Percentiles rank a stretch among this genome's conserved stretches.
These are phyloP conservation scores for Pleomassaria siparia DNA, from an alignment of 2,329 filamentous ascomycete species.

Conservation along the genomic window DNA sequence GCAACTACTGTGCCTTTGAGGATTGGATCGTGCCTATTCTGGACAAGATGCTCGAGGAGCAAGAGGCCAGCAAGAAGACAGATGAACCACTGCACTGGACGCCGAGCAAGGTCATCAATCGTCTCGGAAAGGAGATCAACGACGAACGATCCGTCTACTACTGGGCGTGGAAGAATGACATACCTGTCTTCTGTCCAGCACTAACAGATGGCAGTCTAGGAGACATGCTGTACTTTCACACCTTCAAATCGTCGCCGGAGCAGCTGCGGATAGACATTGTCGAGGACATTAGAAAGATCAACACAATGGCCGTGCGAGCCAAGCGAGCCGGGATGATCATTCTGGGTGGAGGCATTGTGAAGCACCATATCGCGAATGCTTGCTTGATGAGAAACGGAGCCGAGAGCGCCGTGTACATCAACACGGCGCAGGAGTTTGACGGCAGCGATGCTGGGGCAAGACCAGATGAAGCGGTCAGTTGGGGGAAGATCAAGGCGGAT, in stretches of 20 bases:
- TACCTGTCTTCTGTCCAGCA: constrained; percentile 95
- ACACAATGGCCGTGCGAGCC: constrained; percentile 85
- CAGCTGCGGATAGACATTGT: constrained; percentile 89
- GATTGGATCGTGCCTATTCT: constrained; percentile 97
- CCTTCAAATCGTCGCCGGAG: constrained; percentile 81
- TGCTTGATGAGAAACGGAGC: constrained; percentile 97
- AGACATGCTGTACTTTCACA: constrained; percentile 99
- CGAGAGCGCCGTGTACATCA: constrained; percentile 95
- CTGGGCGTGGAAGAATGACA: constrained; percentile 96
- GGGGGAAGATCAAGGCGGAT: constrained; percentile 94
- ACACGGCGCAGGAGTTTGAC: constrained; percentile 96
- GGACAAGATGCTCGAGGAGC: constrained; percentile 91
- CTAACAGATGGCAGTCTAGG: constrained; percentile 93
- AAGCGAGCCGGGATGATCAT: constrained; percentile 94
- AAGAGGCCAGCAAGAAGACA: constrained; percentile 73
- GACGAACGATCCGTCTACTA: constrained; percentile 91
- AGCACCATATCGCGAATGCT: constrained; percentile 98
- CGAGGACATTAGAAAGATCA: constrained; percentile 89
- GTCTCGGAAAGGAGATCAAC: constrained; percentile 91
- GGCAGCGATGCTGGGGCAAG: constrained; percentile 93
- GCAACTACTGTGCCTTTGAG: constrained; percentile 96
- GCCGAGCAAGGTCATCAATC: constrained; percentile 85
- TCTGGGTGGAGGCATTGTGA: constrained; percentile 89
- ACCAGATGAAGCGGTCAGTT: constrained; percentile 95
- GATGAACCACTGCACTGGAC: constrained; percentile 82